A percentile compares a stretch with the other conserved stretches of the same genome.
Conservation (phyloP, 192 early-diverging fungal genomes). For the Chytriomyces sp. region DNA sequence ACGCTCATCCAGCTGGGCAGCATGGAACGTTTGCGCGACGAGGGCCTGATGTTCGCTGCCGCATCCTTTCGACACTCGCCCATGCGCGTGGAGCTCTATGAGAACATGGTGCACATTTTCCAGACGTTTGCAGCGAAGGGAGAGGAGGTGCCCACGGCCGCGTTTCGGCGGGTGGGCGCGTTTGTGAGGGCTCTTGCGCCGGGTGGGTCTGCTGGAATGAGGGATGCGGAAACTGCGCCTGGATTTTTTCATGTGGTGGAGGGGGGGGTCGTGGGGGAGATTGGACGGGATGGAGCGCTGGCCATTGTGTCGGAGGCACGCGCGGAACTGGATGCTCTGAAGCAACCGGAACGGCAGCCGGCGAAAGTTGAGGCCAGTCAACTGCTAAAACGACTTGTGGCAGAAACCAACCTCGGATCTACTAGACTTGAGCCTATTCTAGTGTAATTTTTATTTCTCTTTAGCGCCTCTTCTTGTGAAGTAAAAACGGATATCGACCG, state of each 20-base stretch:
- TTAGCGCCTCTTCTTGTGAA: too few relatives aligned
- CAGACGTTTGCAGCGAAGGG: slow-evolving; percentile 35
- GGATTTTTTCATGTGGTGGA: slow-evolving; percentile 20
- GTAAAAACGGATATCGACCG: too few relatives aligned
- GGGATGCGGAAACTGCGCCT: background rate
- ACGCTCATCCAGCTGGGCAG: slow-evolving; percentile 36
- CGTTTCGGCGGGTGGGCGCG: slow-evolving; percentile 24
- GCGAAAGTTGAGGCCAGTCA: background rate
- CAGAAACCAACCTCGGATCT: too few relatives aligned
- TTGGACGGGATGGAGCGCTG: slow-evolving; percentile 6
- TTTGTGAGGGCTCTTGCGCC: slow-evolving; percentile 8
- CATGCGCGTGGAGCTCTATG: slow-evolving; percentile 26
- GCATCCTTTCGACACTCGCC: slow-evolving; percentile 3
- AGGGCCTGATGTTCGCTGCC: slow-evolving; percentile 31
- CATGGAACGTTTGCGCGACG: slow-evolving; percentile 36
- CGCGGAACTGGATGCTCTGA: slow-evolving; percentile 11
- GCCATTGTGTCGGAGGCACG: slow-evolving; percentile 20
- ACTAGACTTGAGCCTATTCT: too few relatives aligned
- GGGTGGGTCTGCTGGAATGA: background rate
- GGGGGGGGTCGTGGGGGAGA: background rate
- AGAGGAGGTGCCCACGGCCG: slow-evolving; percentile 5
- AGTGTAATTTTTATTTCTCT: too few relatives aligned
- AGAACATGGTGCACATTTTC: slow-evolving; percentile 38
- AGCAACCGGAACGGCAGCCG: background rate
- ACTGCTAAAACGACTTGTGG: too few relatives aligned